Evolutionary conservation across 106 monocot genomes (phyloP).

Genomic region (Gastrodia elata): DNA sequence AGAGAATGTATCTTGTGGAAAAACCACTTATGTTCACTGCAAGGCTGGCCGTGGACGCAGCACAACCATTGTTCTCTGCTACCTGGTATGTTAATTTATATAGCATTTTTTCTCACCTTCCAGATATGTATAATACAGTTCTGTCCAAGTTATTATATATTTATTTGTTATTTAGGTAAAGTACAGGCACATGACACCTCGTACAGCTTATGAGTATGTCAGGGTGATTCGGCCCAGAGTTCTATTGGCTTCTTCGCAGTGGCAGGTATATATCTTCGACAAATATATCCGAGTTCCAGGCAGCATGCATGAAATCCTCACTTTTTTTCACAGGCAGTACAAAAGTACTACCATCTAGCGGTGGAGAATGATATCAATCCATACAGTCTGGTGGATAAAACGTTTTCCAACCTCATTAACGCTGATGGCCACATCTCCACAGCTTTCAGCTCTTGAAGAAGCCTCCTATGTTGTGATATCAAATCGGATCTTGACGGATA

Average conservation of each 20-base stretch:
- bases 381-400: constrained; percentile 13
- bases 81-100: constrained; percentile 55
- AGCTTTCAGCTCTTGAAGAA: constrained; percentile 47
- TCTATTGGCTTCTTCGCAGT: constrained; percentile 77
- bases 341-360: constrained; percentile 48
- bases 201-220: constrained; percentile 67
- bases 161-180: constrained; percentile 54
- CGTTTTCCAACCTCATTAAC: constrained; percentile 19
- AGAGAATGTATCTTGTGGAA: constrained; percentile 67
- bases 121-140: background rate
- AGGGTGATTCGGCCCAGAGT: constrained; percentile 71
- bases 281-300: too few relatives aligned
- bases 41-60: constrained; percentile 99
- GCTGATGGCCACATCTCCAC: constrained; percentile 11
- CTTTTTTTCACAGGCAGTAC: constrained; percentile 68
- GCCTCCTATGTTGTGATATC: constrained; percentile 67
- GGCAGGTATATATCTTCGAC: constrained; percentile 42
- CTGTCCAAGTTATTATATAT: background rate
- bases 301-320: too few relatives aligned
- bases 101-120: background rate
- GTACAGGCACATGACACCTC: constrained; percentile 72
- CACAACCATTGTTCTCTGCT: constrained; percentile 94
- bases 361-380: constrained; percentile 30
- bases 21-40: constrained; percentile 94
- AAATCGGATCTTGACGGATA: constrained; percentile 73